These are phyloP conservation scores for Xanthoconium stramineum DNA, from an alignment of 768 basidiomycete genomes.

Conservation along the genomic window DNA sequence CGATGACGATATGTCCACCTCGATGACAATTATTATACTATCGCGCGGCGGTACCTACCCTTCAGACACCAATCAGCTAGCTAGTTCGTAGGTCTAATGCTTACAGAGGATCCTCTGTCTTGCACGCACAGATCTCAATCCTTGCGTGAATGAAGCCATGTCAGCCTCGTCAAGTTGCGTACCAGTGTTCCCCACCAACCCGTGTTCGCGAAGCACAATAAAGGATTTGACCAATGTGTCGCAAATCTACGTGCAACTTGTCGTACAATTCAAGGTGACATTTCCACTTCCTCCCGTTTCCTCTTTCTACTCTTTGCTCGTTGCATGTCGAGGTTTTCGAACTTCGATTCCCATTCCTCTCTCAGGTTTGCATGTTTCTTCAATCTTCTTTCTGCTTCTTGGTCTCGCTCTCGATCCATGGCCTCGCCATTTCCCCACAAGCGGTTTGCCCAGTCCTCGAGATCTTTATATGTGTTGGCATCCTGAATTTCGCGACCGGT, in stretches of 20 bases:
- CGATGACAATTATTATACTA: background rate
- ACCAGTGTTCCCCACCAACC: no score
- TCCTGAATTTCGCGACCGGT: slow-evolving; percentile 47
- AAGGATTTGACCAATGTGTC: no score
- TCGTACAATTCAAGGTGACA: slow-evolving; percentile 18
- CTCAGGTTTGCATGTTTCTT: slow-evolving; percentile 38
- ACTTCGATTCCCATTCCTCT: slow-evolving; percentile 42
- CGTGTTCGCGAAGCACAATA: no score
- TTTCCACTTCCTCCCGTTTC: slow-evolving; percentile 20
- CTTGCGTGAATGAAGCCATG: no score
- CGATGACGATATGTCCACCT: slow-evolving; percentile 15
- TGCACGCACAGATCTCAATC: no score
- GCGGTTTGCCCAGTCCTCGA: slow-evolving; percentile 42
- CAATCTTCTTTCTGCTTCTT: slow-evolving; percentile 25
- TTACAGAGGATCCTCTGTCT: background rate
- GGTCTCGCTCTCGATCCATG: slow-evolving; percentile 30
- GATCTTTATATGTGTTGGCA: slow-evolving; percentile 41
- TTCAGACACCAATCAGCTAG: background rate
- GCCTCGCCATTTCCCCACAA: slow-evolving; percentile 41
- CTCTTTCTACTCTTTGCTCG: slow-evolving; percentile 22
- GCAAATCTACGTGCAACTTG: no score
- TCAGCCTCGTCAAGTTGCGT: no score
- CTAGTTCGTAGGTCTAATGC: background rate
- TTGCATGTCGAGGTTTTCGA: slow-evolving; percentile 29
- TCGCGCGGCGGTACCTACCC: background rate